These are phyloP conservation scores for Coemansia sp. DNA, from an alignment of 192 early-diverging fungal genomes.

Conservation along the genomic window DNA sequence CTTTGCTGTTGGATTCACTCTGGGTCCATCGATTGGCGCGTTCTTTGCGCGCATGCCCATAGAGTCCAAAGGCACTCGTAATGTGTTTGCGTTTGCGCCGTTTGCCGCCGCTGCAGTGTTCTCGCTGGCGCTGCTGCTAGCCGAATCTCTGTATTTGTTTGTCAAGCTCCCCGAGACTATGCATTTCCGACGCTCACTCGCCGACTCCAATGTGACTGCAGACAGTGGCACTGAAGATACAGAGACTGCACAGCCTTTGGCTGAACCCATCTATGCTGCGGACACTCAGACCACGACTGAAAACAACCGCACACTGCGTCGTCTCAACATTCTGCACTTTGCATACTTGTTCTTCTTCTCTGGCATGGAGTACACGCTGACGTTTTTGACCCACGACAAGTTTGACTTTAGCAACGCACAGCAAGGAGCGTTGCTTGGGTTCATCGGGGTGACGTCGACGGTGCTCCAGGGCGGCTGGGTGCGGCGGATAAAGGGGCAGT, in stretches of 20 bases:
- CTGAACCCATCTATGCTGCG: background rate
- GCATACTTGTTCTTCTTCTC: conserved; percentile 89
- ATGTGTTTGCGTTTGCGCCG: conserved; percentile 47
- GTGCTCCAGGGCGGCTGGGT: conserved; percentile 93
- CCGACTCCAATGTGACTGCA: background rate
- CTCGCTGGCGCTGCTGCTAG: conserved; percentile 73
- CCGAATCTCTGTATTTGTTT: conserved; percentile 80
- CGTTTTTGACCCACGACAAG: conserved; percentile 92
- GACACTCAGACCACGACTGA: background rate
- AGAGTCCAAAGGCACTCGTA: conserved; percentile 2
- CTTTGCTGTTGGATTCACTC: conserved; percentile 92
- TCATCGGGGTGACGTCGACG: conserved; percentile 84
- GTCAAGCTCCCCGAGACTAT: conserved; percentile 74
- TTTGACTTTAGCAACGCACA: conserved; percentile 82
- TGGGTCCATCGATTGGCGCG: conserved; percentile 88
- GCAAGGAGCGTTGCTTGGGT: conserved; percentile 85
- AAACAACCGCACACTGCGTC: conserved; percentile 17
- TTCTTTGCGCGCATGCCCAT: conserved; percentile 57
- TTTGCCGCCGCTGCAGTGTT: conserved; percentile 88
- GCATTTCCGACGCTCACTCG: conserved; percentile 18
- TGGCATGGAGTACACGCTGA: conserved; percentile 98
- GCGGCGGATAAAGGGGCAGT: conserved; percentile 65
- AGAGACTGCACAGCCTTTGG: background rate
- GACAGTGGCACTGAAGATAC: conserved; percentile 11
- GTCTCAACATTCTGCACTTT: conserved; percentile 76